Conservation (phyloP, 495 filamentous ascomycete species). For the Aspergillus hancockii region DNA sequence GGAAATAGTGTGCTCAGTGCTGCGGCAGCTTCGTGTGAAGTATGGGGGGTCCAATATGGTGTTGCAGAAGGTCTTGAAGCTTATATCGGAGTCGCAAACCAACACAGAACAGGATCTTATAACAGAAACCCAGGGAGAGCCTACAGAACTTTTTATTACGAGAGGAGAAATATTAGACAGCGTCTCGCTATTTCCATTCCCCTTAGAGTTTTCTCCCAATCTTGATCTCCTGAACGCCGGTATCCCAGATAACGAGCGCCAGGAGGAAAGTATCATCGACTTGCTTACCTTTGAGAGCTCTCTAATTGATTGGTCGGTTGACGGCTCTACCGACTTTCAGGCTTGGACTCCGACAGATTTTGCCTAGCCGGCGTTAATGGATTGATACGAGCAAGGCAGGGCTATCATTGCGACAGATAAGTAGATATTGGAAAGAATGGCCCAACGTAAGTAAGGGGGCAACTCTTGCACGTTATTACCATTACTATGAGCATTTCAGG, state of each 20-base stretch:
- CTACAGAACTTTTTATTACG: not conserved
- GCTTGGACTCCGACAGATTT: not conserved
- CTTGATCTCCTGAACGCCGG: not conserved
- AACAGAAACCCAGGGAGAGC: not conserved
- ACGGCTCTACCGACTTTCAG: not conserved
- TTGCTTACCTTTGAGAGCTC: not conserved
- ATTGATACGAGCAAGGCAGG: too few relatives aligned
- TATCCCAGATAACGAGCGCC: not conserved
- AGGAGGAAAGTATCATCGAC: not conserved
- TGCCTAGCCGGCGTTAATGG: too few relatives aligned
- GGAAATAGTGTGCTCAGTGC: not conserved
- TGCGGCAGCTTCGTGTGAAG: not conserved
- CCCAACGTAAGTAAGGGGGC: too few relatives aligned
- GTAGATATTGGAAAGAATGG: too few relatives aligned
- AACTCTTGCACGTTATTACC: too few relatives aligned
- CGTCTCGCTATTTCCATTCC: not conserved
- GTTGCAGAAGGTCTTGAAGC: conserved; percentile 5
- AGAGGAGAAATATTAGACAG: not conserved
- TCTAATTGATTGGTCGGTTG: not conserved
- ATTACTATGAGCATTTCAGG: too few relatives aligned
- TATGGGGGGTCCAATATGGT: conserved; percentile 7
- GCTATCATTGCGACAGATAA: too few relatives aligned
- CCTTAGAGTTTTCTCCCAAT: not conserved
- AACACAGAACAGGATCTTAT: not conserved
- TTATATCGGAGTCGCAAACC: not conserved